Evolutionary conservation across 257 asterid species (phyloP).

Genomic region (Scutellaria barbata): DNA sequence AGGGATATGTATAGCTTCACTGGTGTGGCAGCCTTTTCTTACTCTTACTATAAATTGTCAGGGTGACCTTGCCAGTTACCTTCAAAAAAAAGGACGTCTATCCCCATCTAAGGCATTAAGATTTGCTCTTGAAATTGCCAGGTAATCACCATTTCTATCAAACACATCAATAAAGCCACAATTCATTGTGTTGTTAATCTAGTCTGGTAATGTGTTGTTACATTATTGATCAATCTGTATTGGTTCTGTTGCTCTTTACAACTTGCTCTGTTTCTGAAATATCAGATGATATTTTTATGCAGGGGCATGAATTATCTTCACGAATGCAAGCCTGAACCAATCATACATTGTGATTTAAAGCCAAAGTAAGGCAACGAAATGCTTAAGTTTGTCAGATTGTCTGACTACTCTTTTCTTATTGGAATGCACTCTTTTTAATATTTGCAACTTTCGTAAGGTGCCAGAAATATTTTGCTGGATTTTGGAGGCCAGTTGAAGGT

Average conservation of each 20-base stretch:
- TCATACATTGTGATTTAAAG: constrained; percentile 89
- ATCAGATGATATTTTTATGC: constrained; percentile 30
- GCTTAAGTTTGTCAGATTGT: constrained; percentile 46
- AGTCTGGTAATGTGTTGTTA: background rate
- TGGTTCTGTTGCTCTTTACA: background rate
- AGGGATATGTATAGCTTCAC: constrained; percentile 1
- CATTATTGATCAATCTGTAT: background rate
- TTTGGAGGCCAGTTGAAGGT: constrained; percentile 97
- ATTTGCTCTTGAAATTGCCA: constrained; percentile 89
- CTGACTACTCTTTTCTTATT: constrained; percentile 11
- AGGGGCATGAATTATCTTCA: constrained; percentile 99
- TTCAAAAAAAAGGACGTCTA: constrained; percentile 89
- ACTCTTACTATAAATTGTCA: constrained; percentile 43
- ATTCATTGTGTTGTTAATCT: background rate
- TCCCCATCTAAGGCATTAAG: constrained; percentile 88
- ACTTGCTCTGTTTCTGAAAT: constrained; percentile 17
- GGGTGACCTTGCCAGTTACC: constrained; percentile 82
- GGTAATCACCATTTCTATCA: constrained; percentile 51
- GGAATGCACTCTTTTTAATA: constrained; percentile 52
- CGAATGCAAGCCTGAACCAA: constrained; percentile 94
- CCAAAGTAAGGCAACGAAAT: constrained; percentile 93
- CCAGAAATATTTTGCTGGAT: constrained; percentile 99
- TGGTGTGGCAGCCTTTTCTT: constrained; percentile 20
- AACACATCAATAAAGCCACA: background rate
- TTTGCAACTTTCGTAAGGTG: constrained; percentile 86